phyloP scores from a whole-genome alignment of 2,329 filamentous ascomycete species.

The Colletotrichum zoysiae region DNA sequence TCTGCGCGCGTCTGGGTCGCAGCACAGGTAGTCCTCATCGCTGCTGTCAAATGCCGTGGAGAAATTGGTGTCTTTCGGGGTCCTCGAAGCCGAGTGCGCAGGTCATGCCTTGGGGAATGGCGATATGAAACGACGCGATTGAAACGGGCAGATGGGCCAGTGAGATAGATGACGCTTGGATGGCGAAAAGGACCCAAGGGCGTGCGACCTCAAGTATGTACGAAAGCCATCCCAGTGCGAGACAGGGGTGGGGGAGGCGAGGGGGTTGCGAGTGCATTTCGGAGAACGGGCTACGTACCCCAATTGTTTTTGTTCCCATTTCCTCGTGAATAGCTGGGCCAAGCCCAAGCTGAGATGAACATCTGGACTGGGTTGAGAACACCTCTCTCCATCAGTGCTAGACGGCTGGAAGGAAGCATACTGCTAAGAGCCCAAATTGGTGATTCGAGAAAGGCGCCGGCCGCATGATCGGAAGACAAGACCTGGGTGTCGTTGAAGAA shows the following conservation, averaged over 20 bases:
- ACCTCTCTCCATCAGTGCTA: background rate
- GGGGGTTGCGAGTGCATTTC: constrained; percentile 12
- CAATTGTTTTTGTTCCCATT: constrained; percentile 12
- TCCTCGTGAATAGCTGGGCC: background rate
- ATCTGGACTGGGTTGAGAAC: background rate
- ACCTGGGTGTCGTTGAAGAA: background rate
- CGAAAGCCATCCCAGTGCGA: constrained; percentile 28
- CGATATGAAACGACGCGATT: constrained; percentile 39
- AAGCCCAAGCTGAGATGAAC: background rate
- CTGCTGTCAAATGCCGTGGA: constrained; percentile 1
- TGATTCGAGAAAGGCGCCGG: background rate
- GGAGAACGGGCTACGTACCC: constrained; percentile 2
- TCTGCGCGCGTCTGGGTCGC: background rate
- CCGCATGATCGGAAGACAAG: background rate
- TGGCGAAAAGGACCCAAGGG: constrained; percentile 18
- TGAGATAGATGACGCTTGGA: constrained; percentile 33
- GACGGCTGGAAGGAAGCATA: background rate
- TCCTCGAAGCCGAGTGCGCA: constrained; percentile 11
- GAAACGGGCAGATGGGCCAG: constrained; percentile 36
- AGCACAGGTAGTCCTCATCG: background rate
- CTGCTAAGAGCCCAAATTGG: background rate
- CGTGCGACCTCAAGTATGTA: constrained; percentile 30
- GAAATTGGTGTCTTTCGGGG: background rate
- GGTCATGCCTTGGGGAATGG: constrained; percentile 28
- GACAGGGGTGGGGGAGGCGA: constrained; percentile 20